Conservation (phyloP, 208 protist genomes). For the Leishmania tarentolae region DNA sequence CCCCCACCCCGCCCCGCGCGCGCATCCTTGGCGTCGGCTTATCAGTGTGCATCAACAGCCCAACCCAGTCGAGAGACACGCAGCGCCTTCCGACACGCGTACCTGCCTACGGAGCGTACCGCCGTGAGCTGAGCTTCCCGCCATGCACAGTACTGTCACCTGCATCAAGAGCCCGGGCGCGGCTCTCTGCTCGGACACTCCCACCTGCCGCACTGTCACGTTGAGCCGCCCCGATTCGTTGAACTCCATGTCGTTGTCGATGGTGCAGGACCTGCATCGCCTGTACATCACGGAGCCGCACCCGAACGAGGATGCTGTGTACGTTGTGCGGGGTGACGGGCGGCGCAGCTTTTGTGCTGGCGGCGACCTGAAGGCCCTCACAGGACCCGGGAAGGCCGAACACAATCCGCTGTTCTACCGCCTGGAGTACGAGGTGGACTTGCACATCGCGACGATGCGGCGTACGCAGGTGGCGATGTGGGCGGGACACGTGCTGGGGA, state of each 20-base stretch:
- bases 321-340: constrained; percentile 47
- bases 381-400: neutral
- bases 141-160: constrained; percentile 5
- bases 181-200: constrained; percentile 37
- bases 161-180: constrained; percentile 11
- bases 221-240: constrained; percentile 39
- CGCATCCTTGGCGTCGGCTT: neutral
- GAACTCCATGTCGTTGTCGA: constrained; percentile 52
- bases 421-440: constrained; percentile 72
- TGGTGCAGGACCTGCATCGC: constrained; percentile 47
- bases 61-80: neutral
- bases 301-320: constrained; percentile 34
- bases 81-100: neutral
- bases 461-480: constrained; percentile 77
- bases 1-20: no score
- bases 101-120: neutral
- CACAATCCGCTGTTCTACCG: constrained; percentile 55
- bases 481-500: constrained; percentile 85
- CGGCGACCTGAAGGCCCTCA: constrained; percentile 65
- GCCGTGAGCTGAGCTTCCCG: neutral
- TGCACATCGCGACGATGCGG: constrained; percentile 64
- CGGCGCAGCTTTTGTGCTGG: constrained; percentile 73
- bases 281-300: constrained; percentile 45
- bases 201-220: constrained; percentile 47
- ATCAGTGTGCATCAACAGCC: neutral